phyloP scores from a whole-genome alignment of 768 basidiomycete genomes.

The Tricholoma matsutake region DNA sequence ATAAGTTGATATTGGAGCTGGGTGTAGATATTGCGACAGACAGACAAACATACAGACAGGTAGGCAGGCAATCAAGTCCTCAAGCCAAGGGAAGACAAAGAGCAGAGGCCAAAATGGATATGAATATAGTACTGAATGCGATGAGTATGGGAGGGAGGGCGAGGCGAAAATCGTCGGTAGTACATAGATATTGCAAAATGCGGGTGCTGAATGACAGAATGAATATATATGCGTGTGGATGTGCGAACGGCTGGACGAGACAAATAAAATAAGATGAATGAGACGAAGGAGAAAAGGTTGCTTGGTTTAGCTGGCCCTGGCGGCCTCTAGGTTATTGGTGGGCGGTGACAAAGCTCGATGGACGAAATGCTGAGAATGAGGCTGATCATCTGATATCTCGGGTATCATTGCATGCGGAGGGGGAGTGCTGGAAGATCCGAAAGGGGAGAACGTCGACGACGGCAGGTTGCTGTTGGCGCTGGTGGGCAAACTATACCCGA shows the following conservation, averaged over 20 bases:
- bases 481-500: constrained; percentile 25
- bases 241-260: neutral
- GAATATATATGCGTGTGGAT: constrained; percentile 23
- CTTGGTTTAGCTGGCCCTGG: constrained; percentile 37
- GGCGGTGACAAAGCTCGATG: constrained; percentile 30
- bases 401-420: constrained; percentile 34
- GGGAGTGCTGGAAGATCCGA: constrained; percentile 30
- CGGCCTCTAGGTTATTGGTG: constrained; percentile 42
- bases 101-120: constrained; percentile 19
- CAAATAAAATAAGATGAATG: constrained; percentile 9
- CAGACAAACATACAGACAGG: neutral
- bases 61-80: constrained; percentile 8
- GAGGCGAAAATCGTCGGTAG: constrained; percentile 23
- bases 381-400: constrained; percentile 32
- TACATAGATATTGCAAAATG: constrained; percentile 30
- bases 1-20: constrained; percentile 14
- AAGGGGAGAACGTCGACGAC: constrained; percentile 34
- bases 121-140: constrained; percentile 24
- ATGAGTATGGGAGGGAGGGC: constrained; percentile 16
- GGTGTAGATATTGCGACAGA: constrained; percentile 26
- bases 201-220: constrained; percentile 18
- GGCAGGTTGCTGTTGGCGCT: constrained; percentile 18
- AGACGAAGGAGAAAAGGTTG: constrained; percentile 14
- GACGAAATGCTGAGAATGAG: constrained; percentile 33
- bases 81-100: constrained; percentile 18